phyloP scores from a whole-genome alignment of 192 early-diverging fungal species.

The Backusella luteola region DNA sequence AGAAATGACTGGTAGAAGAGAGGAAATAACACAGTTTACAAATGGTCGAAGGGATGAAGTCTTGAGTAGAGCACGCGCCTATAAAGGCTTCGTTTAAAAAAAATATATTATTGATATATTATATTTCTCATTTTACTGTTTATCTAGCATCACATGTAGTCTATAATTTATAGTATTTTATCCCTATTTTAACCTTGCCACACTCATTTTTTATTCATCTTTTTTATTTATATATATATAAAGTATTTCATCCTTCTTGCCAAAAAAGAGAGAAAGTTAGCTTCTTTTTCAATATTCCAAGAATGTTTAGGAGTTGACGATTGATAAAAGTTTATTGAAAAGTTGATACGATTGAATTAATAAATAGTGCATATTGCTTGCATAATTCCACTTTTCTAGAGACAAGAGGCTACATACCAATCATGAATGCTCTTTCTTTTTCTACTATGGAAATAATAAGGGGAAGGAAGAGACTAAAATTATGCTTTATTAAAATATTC shows the following conservation, averaged over 20 bases:
- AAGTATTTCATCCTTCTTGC: neutral
- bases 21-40: neutral
- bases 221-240: neutral
- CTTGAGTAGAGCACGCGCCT: neutral
- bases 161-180: neutral
- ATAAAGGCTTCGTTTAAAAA: slow-evolving; percentile 5
- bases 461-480: neutral
- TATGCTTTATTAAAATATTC: neutral
- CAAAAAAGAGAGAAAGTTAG: neutral
- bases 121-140: neutral
- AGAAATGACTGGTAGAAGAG: neutral
- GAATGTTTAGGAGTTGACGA: neutral
- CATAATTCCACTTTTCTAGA: neutral
- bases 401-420: neutral
- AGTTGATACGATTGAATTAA: neutral
- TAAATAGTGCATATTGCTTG: neutral
- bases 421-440: neutral
- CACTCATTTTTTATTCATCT: slow-evolving; percentile 3
- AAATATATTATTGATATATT: neutral
- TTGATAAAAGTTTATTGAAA: neutral
- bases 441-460: neutral
- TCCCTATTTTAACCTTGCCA: neutral
- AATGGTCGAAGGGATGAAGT: neutral
- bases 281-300: neutral
- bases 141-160: neutral